Conservation (phyloP, 345 rosid genomes). For the Pistacia atlantica region DNA sequence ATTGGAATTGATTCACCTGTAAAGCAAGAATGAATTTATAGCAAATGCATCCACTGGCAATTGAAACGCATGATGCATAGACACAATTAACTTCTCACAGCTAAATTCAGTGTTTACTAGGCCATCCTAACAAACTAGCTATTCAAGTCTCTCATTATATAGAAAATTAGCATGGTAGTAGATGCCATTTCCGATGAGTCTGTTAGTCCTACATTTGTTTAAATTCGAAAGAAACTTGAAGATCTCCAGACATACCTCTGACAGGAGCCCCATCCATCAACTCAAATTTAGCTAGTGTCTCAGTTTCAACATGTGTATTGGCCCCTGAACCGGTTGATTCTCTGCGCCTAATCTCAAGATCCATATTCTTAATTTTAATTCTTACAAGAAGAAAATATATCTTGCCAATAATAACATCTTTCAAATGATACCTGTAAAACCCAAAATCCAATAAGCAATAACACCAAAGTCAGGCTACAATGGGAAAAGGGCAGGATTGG, state of each 20-base stretch:
- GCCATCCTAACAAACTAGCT: not conserved
- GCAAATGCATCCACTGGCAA: constrained; percentile 7
- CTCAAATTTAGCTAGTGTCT: constrained; percentile 95
- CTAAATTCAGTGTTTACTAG: not conserved
- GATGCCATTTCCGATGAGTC: not conserved
- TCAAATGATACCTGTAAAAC: constrained; percentile 81
- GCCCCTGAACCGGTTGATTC: constrained; percentile 98
- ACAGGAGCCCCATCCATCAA: constrained; percentile 99
- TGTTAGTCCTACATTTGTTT: not conserved
- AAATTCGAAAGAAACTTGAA: not conserved
- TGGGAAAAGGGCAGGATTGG: not conserved
- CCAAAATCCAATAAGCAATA: constrained; percentile 20
- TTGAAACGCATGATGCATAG: not conserved
- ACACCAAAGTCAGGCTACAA: constrained; percentile 1
- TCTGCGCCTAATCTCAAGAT: constrained; percentile 95
- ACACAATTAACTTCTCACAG: constrained; percentile 1
- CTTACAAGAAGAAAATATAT: constrained; percentile 97
- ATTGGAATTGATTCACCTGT: constrained; percentile 97
- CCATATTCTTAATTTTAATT: constrained; percentile 99
- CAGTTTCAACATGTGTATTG: constrained; percentile 97
- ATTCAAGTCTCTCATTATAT: not conserved
- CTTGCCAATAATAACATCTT: constrained; percentile 96
- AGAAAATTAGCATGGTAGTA: not conserved
- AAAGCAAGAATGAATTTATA: constrained; percentile 16
- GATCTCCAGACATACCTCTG: constrained; percentile 58